Evolutionary conservation across 768 basidiomycete genomes (phyloP).

Genomic region (Mycena haematopus): DNA sequence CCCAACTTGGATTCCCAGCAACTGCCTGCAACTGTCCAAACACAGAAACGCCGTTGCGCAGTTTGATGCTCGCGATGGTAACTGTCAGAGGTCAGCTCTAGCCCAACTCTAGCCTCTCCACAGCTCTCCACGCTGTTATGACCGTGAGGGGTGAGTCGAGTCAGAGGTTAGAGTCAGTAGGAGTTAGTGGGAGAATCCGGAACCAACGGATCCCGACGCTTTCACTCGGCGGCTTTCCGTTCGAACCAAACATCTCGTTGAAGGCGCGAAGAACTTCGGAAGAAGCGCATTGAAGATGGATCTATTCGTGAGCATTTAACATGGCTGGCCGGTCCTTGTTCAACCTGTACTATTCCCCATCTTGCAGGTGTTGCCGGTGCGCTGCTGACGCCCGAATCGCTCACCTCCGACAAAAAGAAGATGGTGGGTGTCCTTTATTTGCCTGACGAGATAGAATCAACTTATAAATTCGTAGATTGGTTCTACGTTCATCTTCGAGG

Average conservation of each 20-base stretch:
- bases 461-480: slow-evolving; percentile 34
- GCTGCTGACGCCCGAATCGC: slow-evolving; percentile 39
- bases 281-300: slow-evolving; percentile 39
- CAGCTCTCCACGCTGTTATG: no score
- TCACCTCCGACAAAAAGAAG: slow-evolving; percentile 50
- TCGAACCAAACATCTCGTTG: slow-evolving; percentile 45
- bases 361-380: slow-evolving; percentile 40
- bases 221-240: slow-evolving; percentile 44
- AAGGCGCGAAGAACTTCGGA: slow-evolving; percentile 38
- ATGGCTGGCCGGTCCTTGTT: not conserved
- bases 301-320: slow-evolving; percentile 40
- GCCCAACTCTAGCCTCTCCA: no score
- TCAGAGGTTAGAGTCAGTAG: no score
- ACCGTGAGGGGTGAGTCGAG: no score
- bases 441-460: not conserved
- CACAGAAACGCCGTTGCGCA: no score
- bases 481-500: slow-evolving; percentile 51
- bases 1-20: no score
- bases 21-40: no score
- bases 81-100: no score
- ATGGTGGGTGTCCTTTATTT: slow-evolving; percentile 34
- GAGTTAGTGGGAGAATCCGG: no score
- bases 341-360: no score
- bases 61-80: no score
- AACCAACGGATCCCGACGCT: slow-evolving; percentile 47